phyloP scores from a whole-genome alignment of 2,329 filamentous ascomycete genomes.

The Fusarium xyrophilum region DNA sequence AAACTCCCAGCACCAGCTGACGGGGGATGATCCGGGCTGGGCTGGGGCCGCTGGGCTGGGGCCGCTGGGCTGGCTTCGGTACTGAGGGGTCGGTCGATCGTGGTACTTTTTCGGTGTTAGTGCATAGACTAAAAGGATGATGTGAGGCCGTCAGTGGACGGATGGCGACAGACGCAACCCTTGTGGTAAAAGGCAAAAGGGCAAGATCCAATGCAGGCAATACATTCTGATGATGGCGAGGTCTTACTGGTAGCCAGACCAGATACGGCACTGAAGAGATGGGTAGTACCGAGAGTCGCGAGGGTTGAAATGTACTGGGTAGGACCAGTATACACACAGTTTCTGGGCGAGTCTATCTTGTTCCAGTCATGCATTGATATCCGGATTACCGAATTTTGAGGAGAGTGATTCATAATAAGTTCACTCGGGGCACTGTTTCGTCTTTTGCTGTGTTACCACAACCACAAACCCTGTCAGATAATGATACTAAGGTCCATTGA shows the following conservation, averaged over 20 bases:
- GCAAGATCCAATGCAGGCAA: constrained; percentile 20
- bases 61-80: constrained; percentile 37
- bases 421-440: background rate
- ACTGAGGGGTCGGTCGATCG: constrained; percentile 35
- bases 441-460: background rate
- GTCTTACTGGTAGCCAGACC: background rate
- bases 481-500: background rate
- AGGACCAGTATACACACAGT: background rate
- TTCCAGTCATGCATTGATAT: background rate
- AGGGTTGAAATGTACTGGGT: background rate
- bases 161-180: constrained; percentile 34
- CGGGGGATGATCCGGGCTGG: constrained; percentile 29
- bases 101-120: constrained; percentile 34
- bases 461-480: background rate
- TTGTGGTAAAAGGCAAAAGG: constrained; percentile 28
- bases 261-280: background rate
- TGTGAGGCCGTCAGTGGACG: constrained; percentile 20
- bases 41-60: too few relatives aligned
- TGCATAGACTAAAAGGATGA: constrained; percentile 14
- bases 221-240: constrained; percentile 29
- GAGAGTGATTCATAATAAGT: background rate
- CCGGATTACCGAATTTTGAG: background rate
- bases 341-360: constrained; percentile 1
- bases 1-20: constrained; percentile 36
- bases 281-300: background rate